Conservation (phyloP, 768 basidiomycete species). For the Candolleomyces eurysporus region DNA sequence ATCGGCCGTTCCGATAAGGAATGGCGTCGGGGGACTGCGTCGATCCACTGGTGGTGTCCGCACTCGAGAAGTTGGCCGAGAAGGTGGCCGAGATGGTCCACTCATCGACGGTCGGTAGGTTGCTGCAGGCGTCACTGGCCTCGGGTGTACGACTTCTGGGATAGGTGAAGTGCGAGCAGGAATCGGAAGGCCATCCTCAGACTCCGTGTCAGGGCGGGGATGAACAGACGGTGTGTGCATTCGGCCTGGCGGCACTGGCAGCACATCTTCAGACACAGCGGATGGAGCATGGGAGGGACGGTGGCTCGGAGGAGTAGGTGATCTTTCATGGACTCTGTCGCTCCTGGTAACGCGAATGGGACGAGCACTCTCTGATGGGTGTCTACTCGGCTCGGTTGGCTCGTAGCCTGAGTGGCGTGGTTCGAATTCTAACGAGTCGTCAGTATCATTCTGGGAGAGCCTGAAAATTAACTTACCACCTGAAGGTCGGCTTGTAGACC, state of each 20-base stretch:
- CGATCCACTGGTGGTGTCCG: constrained; percentile 19
- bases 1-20: constrained; percentile 40
- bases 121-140: background rate
- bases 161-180: background rate
- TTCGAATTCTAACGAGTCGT: background rate
- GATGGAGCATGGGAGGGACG: background rate
- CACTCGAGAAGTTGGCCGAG: background rate
- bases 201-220: background rate
- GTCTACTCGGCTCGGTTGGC: background rate
- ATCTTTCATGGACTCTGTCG: background rate
- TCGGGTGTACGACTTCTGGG: background rate
- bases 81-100: background rate
- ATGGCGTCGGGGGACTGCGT: constrained; percentile 33
- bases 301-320: background rate
- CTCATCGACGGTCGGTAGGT: background rate
- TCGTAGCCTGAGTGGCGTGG: constrained; percentile 11
- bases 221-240: background rate
- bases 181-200: background rate
- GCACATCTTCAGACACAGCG: background rate
- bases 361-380: background rate
- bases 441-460: background rate
- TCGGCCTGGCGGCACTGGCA: constrained; percentile 4
- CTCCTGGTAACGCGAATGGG: background rate
- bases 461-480: background rate
- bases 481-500: constrained; percentile 9